phyloP scores from a whole-genome alignment of 352 stramenopile species.

The Chrysophaeum taylorii region DNA sequence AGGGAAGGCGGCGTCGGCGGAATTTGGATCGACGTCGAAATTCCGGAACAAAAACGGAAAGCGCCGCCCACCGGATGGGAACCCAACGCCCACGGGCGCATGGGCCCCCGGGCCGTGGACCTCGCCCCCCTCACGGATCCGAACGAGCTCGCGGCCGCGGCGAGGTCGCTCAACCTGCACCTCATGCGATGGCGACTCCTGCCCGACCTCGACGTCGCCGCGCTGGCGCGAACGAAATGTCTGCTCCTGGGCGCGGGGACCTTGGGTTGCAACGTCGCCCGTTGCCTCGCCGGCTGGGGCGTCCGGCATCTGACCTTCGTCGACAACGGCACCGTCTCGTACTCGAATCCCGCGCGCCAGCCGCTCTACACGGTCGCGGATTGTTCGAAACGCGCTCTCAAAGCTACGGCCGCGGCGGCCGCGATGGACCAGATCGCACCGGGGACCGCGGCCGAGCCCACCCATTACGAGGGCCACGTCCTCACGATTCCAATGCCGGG shows the following conservation, averaged over 20 bases:
- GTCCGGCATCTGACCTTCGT: constrained; percentile 93
- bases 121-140: constrained; percentile 29
- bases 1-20: too few relatives aligned
- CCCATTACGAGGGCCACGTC: constrained; percentile 51
- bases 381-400: constrained; percentile 65
- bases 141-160: constrained; percentile 72
- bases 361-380: constrained; percentile 87
- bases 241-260: constrained; percentile 85
- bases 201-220: constrained; percentile 78
- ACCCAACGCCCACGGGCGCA: constrained; percentile 31
- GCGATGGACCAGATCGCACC: constrained; percentile 71
- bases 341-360: constrained; percentile 96
- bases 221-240: constrained; percentile 76
- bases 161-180: constrained; percentile 94
- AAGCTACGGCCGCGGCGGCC: constrained; percentile 80
- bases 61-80: constrained; percentile 32
- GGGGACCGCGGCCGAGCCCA: constrained; percentile 32
- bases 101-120: constrained; percentile 31
- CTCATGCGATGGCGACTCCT: constrained; percentile 97
- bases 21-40: not conserved
- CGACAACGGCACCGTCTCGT: constrained; percentile 89
- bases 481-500: constrained; percentile 97
- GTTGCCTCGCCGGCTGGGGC: constrained; percentile 89
- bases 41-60: too few relatives aligned
- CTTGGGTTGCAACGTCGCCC: constrained; percentile 89